Conservation (phyloP, 306 rosid genomes). For the Oxytropis ochrocephala region DNA sequence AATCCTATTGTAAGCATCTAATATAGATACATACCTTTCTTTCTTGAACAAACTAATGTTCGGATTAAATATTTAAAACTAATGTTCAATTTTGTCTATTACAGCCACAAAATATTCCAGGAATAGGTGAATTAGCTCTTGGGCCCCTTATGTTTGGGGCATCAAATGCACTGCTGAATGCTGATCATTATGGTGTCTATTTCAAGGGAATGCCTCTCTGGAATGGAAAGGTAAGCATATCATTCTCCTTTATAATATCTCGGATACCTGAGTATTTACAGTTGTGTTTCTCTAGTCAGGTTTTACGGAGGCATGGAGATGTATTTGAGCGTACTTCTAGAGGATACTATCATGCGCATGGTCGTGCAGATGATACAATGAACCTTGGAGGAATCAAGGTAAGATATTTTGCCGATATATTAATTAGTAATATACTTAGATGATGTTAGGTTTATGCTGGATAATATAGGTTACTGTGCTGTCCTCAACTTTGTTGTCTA, state of each 20-base stretch:
- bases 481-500: not conserved
- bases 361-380: conserved; percentile 98
- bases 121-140: conserved; percentile 95
- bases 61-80: not conserved
- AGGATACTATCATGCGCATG: conserved; percentile 92
- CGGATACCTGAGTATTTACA: conserved; percentile 2
- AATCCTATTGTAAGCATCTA: conserved; percentile 75
- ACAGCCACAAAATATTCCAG: conserved; percentile 68
- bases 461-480: not conserved
- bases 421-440: not conserved
- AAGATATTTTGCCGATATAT: not conserved
- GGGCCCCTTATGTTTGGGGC: conserved; percentile 81
- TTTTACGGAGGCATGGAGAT: conserved; percentile 91
- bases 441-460: not conserved
- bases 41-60: not conserved
- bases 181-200: conserved; percentile 77
- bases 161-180: conserved; percentile 70
- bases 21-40: too few species aligned
- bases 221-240: conserved; percentile 65
- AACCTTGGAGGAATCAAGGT: conserved; percentile 99
- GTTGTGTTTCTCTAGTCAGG: conserved; percentile 36
- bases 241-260: conserved; percentile 17
- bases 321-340: conserved; percentile 68
- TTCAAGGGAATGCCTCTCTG: conserved; percentile 81
- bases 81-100: conserved; percentile 1